A percentile compares a stretch with the other conserved stretches of the same genome.
Evolutionary conservation across 148 eudicot species (phyloP).

Genomic region (Rhododendron vialii): DNA sequence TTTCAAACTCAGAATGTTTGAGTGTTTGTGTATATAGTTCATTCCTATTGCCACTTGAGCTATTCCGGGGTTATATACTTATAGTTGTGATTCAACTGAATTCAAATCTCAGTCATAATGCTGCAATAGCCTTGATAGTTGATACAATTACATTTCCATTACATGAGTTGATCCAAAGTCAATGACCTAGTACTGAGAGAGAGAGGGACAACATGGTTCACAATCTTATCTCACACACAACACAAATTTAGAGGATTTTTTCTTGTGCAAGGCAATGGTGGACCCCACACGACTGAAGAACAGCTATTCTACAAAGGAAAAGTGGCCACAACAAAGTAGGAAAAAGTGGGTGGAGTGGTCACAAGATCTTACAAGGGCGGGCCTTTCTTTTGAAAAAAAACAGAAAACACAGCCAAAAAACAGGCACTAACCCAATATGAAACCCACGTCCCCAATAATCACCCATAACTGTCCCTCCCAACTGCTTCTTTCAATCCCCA

Average conservation of each 20-base stretch:
- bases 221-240: background rate
- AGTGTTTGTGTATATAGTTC: too few species aligned
- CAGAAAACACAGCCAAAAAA: too few species aligned
- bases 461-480: slow-evolving; percentile 22
- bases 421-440: slow-evolving; percentile 10
- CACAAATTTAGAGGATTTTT: background rate
- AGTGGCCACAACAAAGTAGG: slow-evolving; percentile 37
- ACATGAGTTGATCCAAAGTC: too few species aligned
- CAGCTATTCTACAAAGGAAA: slow-evolving; percentile 22
- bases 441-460: slow-evolving; percentile 21
- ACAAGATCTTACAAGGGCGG: slow-evolving; percentile 66
- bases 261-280: background rate
- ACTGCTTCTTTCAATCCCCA: background rate
- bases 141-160: too few species aligned
- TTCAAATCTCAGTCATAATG: background rate
- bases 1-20: too few species aligned
- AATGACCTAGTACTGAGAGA: background rate
- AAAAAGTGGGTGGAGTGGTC: slow-evolving; percentile 41
- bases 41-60: too few species aligned
- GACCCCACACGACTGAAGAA: slow-evolving; percentile 21
- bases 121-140: background rate
- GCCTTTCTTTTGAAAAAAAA: slow-evolving; percentile 55
- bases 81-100: background rate
- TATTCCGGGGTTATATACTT: too few species aligned
- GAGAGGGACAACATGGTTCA: slow-evolving; percentile 14